Conservation (phyloP, 768 basidiomycete genomes). For the Boletus bicolor region DNA sequence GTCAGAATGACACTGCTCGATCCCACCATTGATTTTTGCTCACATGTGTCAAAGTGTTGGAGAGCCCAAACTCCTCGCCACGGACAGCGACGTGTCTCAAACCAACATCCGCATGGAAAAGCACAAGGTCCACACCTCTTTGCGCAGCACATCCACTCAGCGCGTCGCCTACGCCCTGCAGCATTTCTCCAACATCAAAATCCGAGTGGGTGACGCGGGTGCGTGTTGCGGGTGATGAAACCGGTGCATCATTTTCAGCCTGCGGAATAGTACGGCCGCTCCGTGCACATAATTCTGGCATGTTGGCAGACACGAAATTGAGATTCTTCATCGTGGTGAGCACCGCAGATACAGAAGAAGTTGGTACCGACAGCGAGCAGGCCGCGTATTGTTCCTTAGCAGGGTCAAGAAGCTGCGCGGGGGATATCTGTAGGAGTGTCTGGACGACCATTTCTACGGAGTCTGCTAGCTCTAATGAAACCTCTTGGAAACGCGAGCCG, state of each 20-base stretch:
- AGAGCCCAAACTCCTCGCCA: slow-evolving; percentile 82
- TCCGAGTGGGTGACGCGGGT: slow-evolving; percentile 41
- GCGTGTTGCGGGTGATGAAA: slow-evolving; percentile 19
- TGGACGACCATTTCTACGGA: slow-evolving; percentile 88
- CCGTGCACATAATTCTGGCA: slow-evolving; percentile 41
- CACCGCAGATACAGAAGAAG: slow-evolving; percentile 82
- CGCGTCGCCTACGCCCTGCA: slow-evolving; percentile 87
- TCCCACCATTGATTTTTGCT: slow-evolving; percentile 32
- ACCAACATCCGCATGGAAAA: slow-evolving; percentile 86
- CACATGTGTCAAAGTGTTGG: slow-evolving; percentile 82
- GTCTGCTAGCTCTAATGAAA: slow-evolving; percentile 88
- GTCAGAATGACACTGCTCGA: slow-evolving; percentile 16
- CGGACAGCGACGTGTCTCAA: slow-evolving; percentile 83
- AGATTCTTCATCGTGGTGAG: slow-evolving; percentile 91
- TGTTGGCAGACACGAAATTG: slow-evolving; percentile 89
- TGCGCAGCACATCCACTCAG: slow-evolving; percentile 81
- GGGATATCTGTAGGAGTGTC: slow-evolving; percentile 86
- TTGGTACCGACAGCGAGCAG: slow-evolving; percentile 83
- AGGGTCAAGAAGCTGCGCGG: slow-evolving; percentile 87
- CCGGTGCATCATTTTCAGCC: slow-evolving; percentile 16
- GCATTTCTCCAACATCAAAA: slow-evolving; percentile 88
- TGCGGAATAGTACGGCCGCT: slow-evolving; percentile 14
- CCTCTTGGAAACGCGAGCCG: slow-evolving; percentile 50
- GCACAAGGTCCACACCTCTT: slow-evolving; percentile 82
- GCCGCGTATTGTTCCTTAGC: slow-evolving; percentile 91